Evolutionary conservation across 352 stramenopile genomes (phyloP).

Genomic region (Globisporangium okanoganense): DNA sequence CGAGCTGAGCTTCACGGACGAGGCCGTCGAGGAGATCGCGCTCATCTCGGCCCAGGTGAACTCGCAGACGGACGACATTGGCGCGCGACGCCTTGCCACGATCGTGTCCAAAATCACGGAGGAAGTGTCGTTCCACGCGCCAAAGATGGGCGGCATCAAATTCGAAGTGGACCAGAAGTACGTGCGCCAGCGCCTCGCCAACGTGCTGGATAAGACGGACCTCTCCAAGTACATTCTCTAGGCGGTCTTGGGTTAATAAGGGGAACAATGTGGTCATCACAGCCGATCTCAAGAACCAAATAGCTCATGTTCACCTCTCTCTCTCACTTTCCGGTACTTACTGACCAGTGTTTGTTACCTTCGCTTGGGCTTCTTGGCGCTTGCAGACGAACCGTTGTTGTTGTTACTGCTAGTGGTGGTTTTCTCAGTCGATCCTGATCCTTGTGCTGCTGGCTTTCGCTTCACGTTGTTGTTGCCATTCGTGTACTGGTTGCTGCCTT

Average conservation of each 20-base stretch:
- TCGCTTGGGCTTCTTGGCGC: conserved; percentile 26
- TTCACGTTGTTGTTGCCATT: conserved; percentile 12
- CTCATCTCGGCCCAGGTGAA: conserved; percentile 93
- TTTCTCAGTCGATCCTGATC: conserved; percentile 13
- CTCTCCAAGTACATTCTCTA: conserved; percentile 98
- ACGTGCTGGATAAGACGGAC: conserved; percentile 93
- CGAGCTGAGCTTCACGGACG: conserved; percentile 92
- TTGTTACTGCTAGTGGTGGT: background rate
- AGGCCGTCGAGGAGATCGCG: conserved; percentile 97
- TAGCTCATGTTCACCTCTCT: conserved; percentile 1
- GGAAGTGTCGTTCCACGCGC: conserved; percentile 96
- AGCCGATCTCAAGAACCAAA: background rate
- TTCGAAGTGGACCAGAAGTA: conserved; percentile 92
- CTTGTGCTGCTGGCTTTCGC: conserved; percentile 13
- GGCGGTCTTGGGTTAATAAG: background rate
- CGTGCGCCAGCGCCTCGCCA: conserved; percentile 90
- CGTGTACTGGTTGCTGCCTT: conserved; percentile 13
- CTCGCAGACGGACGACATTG: conserved; percentile 97
- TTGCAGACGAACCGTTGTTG: background rate
- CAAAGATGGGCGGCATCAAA: conserved; percentile 81
- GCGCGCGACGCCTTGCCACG: conserved; percentile 95
- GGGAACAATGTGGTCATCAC: background rate
- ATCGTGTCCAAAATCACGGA: conserved; percentile 98
- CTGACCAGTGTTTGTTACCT: conserved; percentile 9
- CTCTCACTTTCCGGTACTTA: background rate